Evolutionary conservation across 371 early-diverging fungal species (phyloP).

Genomic region (Quaeritorhiza haematococci): DNA sequence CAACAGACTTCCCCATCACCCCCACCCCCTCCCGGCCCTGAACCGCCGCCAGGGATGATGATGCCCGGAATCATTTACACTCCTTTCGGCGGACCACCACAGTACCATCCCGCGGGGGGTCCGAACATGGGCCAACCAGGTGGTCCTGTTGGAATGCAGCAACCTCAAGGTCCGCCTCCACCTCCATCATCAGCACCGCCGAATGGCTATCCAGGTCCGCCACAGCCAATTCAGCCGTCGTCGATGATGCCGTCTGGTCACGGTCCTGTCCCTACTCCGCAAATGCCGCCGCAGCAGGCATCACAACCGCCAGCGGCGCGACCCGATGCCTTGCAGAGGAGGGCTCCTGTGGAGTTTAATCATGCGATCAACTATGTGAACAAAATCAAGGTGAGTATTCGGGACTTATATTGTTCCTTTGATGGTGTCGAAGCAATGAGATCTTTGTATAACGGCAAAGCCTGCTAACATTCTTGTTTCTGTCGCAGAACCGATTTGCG

Average conservation of each 20-base stretch:
- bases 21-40: background rate
- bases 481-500: constrained; percentile 69
- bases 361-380: constrained; percentile 94
- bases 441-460: too few relatives aligned
- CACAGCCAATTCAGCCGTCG: background rate
- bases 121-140: constrained; percentile 2
- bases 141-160: background rate
- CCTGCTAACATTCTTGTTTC: constrained; percentile 18
- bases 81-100: too few relatives aligned
- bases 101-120: too few relatives aligned
- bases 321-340: background rate
- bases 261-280: constrained; percentile 11
- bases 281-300: constrained; percentile 10
- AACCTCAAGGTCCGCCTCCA: constrained; percentile 5
- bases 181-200: constrained; percentile 27
- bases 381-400: constrained; percentile 73
- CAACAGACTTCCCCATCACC: background rate
- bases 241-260: too few relatives aligned
- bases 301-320: background rate
- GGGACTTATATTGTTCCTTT: background rate
- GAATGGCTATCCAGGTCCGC: constrained; percentile 2
- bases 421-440: background rate
- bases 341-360: constrained; percentile 73
- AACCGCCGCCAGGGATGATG: background rate
- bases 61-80: too few relatives aligned